Evolutionary conservation across 345 rosid genomes (phyloP), one percentile per base, ranked within the genome.

Genomic region (Psidium friedrichsthalianum): DNA sequence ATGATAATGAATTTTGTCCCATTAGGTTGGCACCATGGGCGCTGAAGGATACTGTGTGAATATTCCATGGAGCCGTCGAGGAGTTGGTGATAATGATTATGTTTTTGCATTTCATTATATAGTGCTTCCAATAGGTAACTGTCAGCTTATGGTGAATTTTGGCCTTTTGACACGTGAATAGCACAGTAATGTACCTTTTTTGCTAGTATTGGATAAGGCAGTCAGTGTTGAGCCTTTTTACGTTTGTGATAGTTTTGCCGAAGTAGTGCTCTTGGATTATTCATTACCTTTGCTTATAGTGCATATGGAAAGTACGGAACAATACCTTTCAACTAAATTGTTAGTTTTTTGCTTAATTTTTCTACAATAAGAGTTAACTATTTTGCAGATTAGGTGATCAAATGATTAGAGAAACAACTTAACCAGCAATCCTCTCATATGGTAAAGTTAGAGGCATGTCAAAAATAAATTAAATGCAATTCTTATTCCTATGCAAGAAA

Each of bases 11-110:
- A 69, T 69, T 85, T 56, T 83, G 82, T 86, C 86, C 47, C 88
- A 85, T 88, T 80, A 97, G 99, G 93, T 95, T 88, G 99, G 99
- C 88, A 88, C 87, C 56, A 89, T 90, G 24, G 99, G 98, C 74
- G 99, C 96, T 82, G 98, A 96, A 91, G 99, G 99, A 57, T 94
- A 91, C 86, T 97, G 99, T 58, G 98, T 96, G 69, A 96, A 97
- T 90, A 84, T 97, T 85, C 99, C 99, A n/a, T 97, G 99, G 99
- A 96, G 95, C 86, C 90, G 98, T 44, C 94, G 98, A 54, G 99
- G 98, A 86, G 96, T 97, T 84, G 98, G 99, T 29, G 99, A 97
- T 89, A 92, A 94, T 84, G 99, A 97, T 91, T 97, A 96, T 87
- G 85, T 95, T 82, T 97, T 92, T 93, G 99, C 99, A 53, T 97